A percentile compares a stretch with the other conserved stretches of the same genome.
phyloP scores from a whole-genome alignment of 805 yeast genomes.

The Spathaspora sp. region DNA sequence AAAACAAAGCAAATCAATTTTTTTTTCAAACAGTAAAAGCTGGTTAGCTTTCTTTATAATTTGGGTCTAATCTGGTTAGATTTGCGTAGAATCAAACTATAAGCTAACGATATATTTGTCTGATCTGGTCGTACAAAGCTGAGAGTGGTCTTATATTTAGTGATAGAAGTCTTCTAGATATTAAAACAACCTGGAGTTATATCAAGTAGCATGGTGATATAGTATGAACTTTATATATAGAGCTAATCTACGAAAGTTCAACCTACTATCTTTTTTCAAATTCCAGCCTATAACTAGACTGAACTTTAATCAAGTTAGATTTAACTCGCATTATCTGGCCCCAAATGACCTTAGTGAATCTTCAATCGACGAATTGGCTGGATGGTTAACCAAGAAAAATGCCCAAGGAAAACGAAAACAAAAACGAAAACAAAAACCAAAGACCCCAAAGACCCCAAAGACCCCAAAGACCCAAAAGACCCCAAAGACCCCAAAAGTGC shows the following conservation, averaged over 20 bases:
- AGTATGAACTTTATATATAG: not conserved
- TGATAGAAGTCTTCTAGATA: no score
- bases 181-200: no score
- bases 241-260: not conserved
- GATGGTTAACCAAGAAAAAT: not conserved
- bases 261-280: not conserved
- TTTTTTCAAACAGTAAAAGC: not conserved
- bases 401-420: not conserved
- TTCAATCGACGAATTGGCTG: not conserved
- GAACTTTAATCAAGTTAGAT: not conserved
- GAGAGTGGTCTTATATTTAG: no score
- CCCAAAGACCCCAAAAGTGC: not conserved
- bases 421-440: no score
- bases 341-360: not conserved
- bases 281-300: not conserved
- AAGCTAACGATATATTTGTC: no score
- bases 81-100: no score
- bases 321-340: not conserved
- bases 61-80: no score
- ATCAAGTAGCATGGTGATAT: not conserved
- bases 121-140: no score
- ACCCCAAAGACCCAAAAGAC: no score
- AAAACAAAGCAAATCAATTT: not conserved
- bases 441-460: no score
- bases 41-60: no score